phyloP scores from a whole-genome alignment of 1,284 basidiomycete genomes.

The Thecaphora thlaspeos region DNA sequence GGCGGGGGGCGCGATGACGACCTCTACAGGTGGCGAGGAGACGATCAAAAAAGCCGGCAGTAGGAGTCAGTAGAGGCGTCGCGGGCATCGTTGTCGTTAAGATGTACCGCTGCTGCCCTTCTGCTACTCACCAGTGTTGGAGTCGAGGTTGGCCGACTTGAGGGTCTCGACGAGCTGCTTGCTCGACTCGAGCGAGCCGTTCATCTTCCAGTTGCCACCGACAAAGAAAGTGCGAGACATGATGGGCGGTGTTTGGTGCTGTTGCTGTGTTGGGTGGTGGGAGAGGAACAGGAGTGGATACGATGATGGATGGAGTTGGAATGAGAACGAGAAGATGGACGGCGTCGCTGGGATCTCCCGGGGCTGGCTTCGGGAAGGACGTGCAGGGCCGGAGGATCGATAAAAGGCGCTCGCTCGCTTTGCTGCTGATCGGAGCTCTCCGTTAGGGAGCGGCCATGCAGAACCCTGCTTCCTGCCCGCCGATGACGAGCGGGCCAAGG shows the following conservation, averaged over 20 bases:
- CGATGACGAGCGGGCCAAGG: no score
- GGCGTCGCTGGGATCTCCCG: background rate
- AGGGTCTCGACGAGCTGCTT: slow-evolving; percentile 50
- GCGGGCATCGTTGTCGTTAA: no score
- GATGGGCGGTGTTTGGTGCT: slow-evolving; percentile 3
- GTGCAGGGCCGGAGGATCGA: no score
- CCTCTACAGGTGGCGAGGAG: slow-evolving; percentile 27
- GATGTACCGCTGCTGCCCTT: no score
- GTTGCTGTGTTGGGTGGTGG: background rate
- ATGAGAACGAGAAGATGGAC: slow-evolving; percentile 5
- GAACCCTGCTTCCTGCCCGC: no score
- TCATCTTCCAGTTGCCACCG: slow-evolving; percentile 58
- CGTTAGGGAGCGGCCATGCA: no score
- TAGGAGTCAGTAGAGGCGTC: background rate
- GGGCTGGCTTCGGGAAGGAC: no score
- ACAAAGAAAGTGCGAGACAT: slow-evolving; percentile 53
- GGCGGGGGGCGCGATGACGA: slow-evolving; percentile 54
- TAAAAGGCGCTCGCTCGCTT: no score
- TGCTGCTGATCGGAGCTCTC: no score
- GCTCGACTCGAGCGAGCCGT: slow-evolving; percentile 54
- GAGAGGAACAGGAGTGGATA: background rate
- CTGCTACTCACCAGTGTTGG: slow-evolving; percentile 39
- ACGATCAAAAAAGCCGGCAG: background rate
- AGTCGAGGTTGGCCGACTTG: slow-evolving; percentile 47
- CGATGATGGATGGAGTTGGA: slow-evolving; percentile 2